Percentiles rank a stretch among this genome's conserved stretches.
Conservation (phyloP, 2,329 filamentous ascomycete genomes). For the Aspergillus latus region DNA sequence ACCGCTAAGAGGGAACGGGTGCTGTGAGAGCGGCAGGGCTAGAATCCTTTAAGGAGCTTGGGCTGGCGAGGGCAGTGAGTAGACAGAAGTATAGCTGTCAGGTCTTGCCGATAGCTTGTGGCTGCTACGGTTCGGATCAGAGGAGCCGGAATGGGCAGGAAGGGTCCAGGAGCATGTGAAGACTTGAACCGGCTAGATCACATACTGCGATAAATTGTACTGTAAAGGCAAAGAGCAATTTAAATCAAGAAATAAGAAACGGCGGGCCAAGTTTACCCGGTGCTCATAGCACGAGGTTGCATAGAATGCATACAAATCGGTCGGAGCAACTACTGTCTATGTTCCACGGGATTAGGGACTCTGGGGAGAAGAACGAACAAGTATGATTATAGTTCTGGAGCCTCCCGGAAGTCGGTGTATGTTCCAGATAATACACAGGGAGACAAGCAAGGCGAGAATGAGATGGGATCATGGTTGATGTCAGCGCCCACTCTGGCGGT, state of each 20-base stretch:
- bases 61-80: not conserved
- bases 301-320: not conserved
- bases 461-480: conserved; percentile 6
- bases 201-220: not conserved
- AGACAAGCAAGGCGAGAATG: conserved; percentile 4
- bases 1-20: conserved; percentile 1
- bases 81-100: not conserved
- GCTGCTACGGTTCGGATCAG: conserved; percentile 17
- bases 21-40: conserved; percentile 3
- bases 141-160: conserved; percentile 15
- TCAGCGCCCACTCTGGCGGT: conserved; percentile 11
- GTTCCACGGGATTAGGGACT: not conserved
- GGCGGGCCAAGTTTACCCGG: not conserved
- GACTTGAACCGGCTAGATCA: not conserved
- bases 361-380: not conserved
- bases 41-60: conserved; percentile 10
- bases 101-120: conserved; percentile 1
- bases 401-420: not conserved
- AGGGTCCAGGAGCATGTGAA: conserved; percentile 19
- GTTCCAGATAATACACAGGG: conserved; percentile 1
- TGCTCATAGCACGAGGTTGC: not conserved
- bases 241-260: not conserved
- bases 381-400: not conserved
- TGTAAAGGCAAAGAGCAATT: not conserved
- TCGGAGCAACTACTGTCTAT: not conserved